Base-by-base conservation (phyloP, 2,329 filamentous ascomycete genomes). In the Pseudogymnoascus sp. region DNA sequence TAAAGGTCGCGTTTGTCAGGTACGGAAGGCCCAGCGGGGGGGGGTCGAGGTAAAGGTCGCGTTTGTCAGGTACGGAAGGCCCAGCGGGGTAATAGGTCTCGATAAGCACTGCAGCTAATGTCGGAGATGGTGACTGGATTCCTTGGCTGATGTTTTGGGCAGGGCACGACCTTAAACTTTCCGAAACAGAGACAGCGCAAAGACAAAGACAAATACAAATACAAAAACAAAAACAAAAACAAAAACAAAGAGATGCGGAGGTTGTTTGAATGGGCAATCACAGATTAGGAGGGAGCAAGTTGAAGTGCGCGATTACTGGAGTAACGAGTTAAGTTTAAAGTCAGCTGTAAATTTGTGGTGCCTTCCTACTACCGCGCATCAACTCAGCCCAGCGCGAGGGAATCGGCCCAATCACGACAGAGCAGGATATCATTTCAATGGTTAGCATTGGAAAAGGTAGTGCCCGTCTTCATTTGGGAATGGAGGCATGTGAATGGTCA, bases 71-170 rank as follows among this genome's bases (percentile, higher is more conserved):
- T 56, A 56, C 47, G 47, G 47, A 56, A 56, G 47, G 47, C 47
- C 47, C 47, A 56, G 47, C 47, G 47, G 47, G 47, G 47, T 56
- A 53, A 16, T 18, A 53, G 3, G 47, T 53, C 47, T 53, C 47
- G 47, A 53, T 53, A 53, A 53, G 47, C 47, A 53, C 47, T 53
- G 47, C 47, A 53, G 47, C 47, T 53, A 53, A 53, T 53, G 47
- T 53, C 14, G 47, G 25, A 53, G 47, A 53, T 21, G 47, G 47
- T 16, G 47, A 53, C 47, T 23, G 47, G 47, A 53, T 53, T 53
- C 25, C 47, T 53, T 53, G 47, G 47, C 47, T 31, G 18, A 31
- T 53, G 47, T 53, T 31, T 53, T 53, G 47, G 47, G 44, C 47
- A 31, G 47, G 47, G 44, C 47, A 31, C 47, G 47, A 53, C 47